These are phyloP conservation scores for Yarrowia bubula DNA, from an alignment of 805 yeast species.

Conservation along the genomic window DNA sequence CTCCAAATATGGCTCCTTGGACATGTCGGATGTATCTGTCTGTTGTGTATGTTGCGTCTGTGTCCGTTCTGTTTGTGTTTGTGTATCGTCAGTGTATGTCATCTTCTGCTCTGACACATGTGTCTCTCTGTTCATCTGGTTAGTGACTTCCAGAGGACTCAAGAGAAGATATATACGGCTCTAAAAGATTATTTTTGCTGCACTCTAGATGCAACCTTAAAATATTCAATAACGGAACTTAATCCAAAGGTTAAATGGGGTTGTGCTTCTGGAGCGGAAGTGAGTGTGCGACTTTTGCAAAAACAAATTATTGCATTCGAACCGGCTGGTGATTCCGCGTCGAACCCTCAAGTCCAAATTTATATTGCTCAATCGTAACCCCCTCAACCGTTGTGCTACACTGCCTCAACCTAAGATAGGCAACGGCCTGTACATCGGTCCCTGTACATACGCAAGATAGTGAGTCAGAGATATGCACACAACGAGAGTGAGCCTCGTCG, in stretches of 20 bases:
- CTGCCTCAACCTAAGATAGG: neutral
- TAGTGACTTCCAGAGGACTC: neutral
- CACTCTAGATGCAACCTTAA: neutral
- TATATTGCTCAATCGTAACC: neutral
- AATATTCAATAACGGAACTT: too few species aligned
- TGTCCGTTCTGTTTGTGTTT: too few species aligned
- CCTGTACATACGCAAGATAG: neutral
- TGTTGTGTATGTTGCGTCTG: too few species aligned
- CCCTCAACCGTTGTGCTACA: too few species aligned
- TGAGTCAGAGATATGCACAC: constrained; percentile 1
- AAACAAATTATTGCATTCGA: too few species aligned
- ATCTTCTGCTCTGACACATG: neutral
- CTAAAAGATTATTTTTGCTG: neutral
- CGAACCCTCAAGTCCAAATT: neutral
- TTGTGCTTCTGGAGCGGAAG: neutral
- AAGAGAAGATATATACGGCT: constrained; percentile 1
- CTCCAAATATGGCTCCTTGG: too few species aligned
- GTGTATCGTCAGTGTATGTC: neutral
- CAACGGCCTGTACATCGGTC: neutral
- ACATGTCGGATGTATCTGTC: too few species aligned
- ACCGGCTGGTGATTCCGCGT: neutral
- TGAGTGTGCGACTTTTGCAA: too few species aligned
- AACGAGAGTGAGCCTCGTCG: too few species aligned
- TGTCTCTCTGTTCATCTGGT: neutral
- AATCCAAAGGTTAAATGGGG: neutral